These are phyloP conservation scores for Singerocomus inundabilis DNA, from an alignment of 1,284 basidiomycete genomes.

Conservation along the genomic window DNA sequence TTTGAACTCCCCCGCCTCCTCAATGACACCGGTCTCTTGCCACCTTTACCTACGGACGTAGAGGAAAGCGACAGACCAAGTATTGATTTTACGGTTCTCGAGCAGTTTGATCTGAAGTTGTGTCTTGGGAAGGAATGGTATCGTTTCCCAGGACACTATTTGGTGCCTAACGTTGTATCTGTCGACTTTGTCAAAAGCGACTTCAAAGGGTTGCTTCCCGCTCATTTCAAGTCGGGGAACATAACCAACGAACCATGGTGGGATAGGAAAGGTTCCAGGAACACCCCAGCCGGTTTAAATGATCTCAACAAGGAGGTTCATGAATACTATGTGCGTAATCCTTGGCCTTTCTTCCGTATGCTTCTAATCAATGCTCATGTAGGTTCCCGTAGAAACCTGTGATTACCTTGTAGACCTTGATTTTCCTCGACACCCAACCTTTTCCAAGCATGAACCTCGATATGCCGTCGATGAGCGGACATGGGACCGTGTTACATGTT, in stretches of 20 bases:
- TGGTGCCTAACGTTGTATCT: conserved; percentile 80
- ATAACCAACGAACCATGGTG: conserved; percentile 47
- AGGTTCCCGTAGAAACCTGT: conserved; percentile 75
- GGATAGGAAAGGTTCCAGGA: conserved; percentile 66
- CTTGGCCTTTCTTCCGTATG: conserved; percentile 1
- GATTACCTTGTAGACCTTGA: conserved; percentile 88
- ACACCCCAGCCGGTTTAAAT: conserved; percentile 72
- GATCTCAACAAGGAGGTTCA: conserved; percentile 83
- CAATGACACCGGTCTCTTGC: conserved; percentile 65
- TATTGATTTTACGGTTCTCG: conserved; percentile 71
- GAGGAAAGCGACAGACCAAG: conserved; percentile 53
- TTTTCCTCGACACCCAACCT: conserved; percentile 64
- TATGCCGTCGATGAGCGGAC: conserved; percentile 59
- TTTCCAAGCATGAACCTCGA: conserved; percentile 70
- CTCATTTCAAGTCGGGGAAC: conserved; percentile 56
- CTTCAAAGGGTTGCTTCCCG: conserved; percentile 87
- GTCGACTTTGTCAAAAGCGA: conserved; percentile 89
- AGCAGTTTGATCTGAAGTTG: conserved; percentile 72
- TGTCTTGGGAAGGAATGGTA: conserved; percentile 97
- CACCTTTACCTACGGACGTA: conserved; percentile 40
- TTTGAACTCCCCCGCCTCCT: conserved; percentile 81
- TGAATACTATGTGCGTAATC: conserved; percentile 74
- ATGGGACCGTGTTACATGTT: conserved; percentile 79
- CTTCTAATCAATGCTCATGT: conserved; percentile 8
- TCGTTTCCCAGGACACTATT: conserved; percentile 88